phyloP scores from a whole-genome alignment of 2,329 filamentous ascomycete genomes.

The Fusarium mexicanum region DNA sequence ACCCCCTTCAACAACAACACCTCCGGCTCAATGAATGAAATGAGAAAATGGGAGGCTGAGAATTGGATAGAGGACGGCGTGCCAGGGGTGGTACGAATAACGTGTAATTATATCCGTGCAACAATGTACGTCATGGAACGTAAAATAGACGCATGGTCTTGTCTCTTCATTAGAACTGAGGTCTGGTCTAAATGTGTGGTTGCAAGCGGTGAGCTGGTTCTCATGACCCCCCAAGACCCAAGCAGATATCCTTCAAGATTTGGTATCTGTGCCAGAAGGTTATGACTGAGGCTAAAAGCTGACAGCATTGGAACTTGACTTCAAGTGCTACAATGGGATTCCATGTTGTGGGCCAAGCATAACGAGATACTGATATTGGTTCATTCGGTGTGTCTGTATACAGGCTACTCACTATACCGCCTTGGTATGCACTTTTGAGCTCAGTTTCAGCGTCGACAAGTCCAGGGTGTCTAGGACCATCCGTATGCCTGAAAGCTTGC shows the following conservation, averaged over 20 bases:
- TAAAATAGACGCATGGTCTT: conserved; percentile 43
- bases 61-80: conserved; percentile 27
- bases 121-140: conserved; percentile 47
- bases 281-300: neutral
- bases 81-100: conserved; percentile 27
- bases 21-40: conserved; percentile 31
- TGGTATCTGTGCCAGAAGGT: neutral
- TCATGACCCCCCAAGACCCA: neutral
- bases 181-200: neutral
- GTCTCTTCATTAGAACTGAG: conserved; percentile 10
- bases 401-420: neutral
- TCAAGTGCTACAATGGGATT: neutral
- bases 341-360: neutral
- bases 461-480: neutral
- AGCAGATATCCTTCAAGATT: neutral
- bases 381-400: neutral
- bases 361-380: neutral
- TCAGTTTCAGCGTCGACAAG: neutral
- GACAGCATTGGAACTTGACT: neutral
- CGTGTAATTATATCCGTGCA: conserved; percentile 49
- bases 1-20: conserved; percentile 29
- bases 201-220: neutral
- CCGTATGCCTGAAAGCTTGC: neutral
- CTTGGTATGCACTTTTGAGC: neutral
- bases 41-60: neutral